phyloP scores from a whole-genome alignment of 805 yeast genomes.

The Ogataea philodendri region DNA sequence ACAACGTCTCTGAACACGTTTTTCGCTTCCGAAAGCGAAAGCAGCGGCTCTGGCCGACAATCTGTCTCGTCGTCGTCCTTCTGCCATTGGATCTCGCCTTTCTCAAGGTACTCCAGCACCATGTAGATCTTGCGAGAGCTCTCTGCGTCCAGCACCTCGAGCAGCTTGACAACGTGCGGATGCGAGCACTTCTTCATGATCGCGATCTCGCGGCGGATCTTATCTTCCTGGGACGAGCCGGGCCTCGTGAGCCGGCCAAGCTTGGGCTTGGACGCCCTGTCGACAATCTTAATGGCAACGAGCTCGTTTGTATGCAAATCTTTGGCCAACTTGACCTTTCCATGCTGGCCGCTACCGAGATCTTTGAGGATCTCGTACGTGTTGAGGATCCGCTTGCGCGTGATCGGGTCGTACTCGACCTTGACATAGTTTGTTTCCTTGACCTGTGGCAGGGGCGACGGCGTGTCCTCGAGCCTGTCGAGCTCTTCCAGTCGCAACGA shows the following conservation, averaged over 20 bases:
- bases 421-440: conserved; percentile 80
- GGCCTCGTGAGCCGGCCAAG: conserved; percentile 40
- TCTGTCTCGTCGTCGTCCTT: conserved; percentile 29
- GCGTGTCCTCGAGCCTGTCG: conserved; percentile 4
- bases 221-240: conserved; percentile 54
- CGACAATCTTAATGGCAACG: conserved; percentile 94
- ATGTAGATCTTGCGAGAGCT: conserved; percentile 81
- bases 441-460: conserved; percentile 40
- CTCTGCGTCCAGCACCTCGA: conserved; percentile 85
- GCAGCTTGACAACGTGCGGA: conserved; percentile 84
- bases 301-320: conserved; percentile 60
- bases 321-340: conserved; percentile 91
- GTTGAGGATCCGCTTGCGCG: conserved; percentile 76
- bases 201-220: conserved; percentile 82
- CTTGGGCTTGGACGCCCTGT: conserved; percentile 61
- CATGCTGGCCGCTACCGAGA: conserved; percentile 96
- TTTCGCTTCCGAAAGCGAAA: conserved; percentile 65
- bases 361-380: conserved; percentile 86
- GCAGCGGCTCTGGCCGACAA: conserved; percentile 50
- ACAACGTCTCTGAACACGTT: conserved; percentile 79
- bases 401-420: conserved; percentile 85
- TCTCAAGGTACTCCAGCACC: conserved; percentile 84
- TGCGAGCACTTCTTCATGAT: conserved; percentile 90
- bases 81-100: conserved; percentile 91
- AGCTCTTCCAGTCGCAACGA: conserved; percentile 9